A percentile compares a stretch with the other conserved stretches of the same genome.
These are phyloP conservation scores for Tolypocladium tropicale DNA, from an alignment of 2,329 filamentous ascomycete genomes.

Conservation along the genomic window DNA sequence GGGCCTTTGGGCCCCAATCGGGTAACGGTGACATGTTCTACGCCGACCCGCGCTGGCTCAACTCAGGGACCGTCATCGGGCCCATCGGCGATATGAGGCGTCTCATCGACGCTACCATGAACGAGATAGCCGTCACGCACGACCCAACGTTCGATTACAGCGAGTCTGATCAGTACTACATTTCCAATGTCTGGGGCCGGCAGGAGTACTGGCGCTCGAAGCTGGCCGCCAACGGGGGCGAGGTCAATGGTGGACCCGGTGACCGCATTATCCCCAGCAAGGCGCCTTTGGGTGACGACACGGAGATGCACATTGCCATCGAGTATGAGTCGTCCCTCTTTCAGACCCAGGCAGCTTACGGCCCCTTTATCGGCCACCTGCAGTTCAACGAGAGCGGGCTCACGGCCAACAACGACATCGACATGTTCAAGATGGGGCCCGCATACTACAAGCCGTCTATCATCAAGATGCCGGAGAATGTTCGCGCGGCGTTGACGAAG, in stretches of 20 bases:
- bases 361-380: slow-evolving; percentile 21
- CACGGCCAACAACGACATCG: slow-evolving; percentile 11
- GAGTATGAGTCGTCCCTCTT: slow-evolving; percentile 31
- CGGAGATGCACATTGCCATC: slow-evolving; percentile 25
- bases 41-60: slow-evolving; percentile 29
- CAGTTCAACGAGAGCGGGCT: slow-evolving; percentile 17
- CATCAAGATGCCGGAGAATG: slow-evolving; percentile 21
- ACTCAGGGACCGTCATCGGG: slow-evolving; percentile 35
- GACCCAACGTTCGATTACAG: slow-evolving; percentile 18
- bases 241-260: slow-evolving; percentile 6
- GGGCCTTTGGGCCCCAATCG: slow-evolving; percentile 25
- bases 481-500: slow-evolving; percentile 16
- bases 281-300: slow-evolving; percentile 8
- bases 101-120: slow-evolving; percentile 15
- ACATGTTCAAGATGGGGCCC: slow-evolving; percentile 14
- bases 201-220: slow-evolving; percentile 29
- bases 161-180: slow-evolving; percentile 32
- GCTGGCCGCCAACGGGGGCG: slow-evolving; percentile 11
- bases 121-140: slow-evolving; percentile 21
- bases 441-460: slow-evolving; percentile 16
- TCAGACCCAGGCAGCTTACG: slow-evolving; percentile 26
- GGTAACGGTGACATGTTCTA: slow-evolving; percentile 18
- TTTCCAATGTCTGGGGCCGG: slow-evolving; percentile 30
- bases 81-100: slow-evolving; percentile 20
- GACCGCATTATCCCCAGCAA: slow-evolving; percentile 13